Conservation (phyloP, 2,329 filamentous ascomycete genomes). For the Raffaelea albimanens region DNA sequence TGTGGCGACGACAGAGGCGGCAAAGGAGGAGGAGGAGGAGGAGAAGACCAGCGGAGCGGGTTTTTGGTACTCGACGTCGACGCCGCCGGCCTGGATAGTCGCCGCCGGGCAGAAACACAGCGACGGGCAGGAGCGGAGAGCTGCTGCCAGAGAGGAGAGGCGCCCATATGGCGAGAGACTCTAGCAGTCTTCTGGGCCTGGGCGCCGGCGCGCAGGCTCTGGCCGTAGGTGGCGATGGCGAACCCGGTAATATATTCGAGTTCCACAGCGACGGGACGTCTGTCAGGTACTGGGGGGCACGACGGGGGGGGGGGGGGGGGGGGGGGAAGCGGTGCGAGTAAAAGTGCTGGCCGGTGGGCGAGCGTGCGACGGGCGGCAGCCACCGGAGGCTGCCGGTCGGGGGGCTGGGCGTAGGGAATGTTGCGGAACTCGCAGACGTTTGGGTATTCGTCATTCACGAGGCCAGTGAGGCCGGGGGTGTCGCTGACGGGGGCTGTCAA, state of each 20-base stretch:
- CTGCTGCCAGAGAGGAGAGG: background rate
- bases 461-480: constrained; percentile 21
- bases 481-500: background rate
- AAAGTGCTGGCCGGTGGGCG: constrained; percentile 10
- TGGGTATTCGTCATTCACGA: constrained; percentile 21
- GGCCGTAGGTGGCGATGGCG: constrained; percentile 19
- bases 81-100: constrained; percentile 21
- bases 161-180: constrained; percentile 9
- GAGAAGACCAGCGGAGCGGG: constrained; percentile 10
- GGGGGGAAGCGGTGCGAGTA: constrained; percentile 14
- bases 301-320: constrained; percentile 11
- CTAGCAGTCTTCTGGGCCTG: constrained; percentile 16
- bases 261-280: constrained; percentile 18
- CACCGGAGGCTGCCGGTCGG: constrained; percentile 12
- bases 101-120: constrained; percentile 9
- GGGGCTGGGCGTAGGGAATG: constrained; percentile 26
- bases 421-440: constrained; percentile 26
- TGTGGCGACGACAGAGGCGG: too few species aligned
- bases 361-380: constrained; percentile 13
- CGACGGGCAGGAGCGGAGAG: constrained; percentile 8
- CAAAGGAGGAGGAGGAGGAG: background rate
- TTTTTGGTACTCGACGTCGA: constrained; percentile 11
- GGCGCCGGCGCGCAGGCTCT: constrained; percentile 18
- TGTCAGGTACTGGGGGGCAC: constrained; percentile 16
- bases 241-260: constrained; percentile 20